Conservation (phyloP, 805 yeast species). For the Ogataea methanolica region DNA sequence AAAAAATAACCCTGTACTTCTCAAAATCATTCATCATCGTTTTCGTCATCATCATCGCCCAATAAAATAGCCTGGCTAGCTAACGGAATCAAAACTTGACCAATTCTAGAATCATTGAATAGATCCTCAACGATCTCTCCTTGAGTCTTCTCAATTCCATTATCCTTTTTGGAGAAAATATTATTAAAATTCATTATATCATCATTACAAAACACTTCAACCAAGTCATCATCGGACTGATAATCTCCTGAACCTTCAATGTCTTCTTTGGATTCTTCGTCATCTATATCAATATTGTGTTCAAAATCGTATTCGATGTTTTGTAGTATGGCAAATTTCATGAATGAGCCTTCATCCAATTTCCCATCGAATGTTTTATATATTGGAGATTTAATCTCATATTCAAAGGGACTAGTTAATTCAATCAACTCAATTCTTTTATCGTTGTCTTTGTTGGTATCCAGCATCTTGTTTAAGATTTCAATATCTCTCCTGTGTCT, state of each 20-base stretch:
- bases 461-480: conserved; percentile 20
- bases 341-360: conserved; percentile 22
- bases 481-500: conserved; percentile 32
- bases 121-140: conserved; percentile 16
- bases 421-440: conserved; percentile 19
- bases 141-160: conserved; percentile 8
- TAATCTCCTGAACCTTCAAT: conserved; percentile 25
- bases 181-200: conserved; percentile 23
- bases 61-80: conserved; percentile 31
- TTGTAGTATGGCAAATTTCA: conserved; percentile 31
- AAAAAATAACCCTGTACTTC: too few relatives aligned
- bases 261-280: conserved; percentile 19
- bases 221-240: conserved; percentile 24
- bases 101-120: conserved; percentile 23
- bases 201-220: conserved; percentile 26
- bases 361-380: conserved; percentile 19
- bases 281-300: conserved; percentile 14
- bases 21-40: not conserved
- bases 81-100: conserved; percentile 29
- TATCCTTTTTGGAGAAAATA: conserved; percentile 7
- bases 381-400: conserved; percentile 32
- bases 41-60: conserved; percentile 11
- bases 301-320: conserved; percentile 34
- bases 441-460: conserved; percentile 5
- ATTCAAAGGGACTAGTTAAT: conserved; percentile 25